Percentiles rank a stretch among this genome's conserved stretches.
Evolutionary conservation across 768 basidiomycete species (phyloP).

Genomic region (Lactarius evosmus): DNA sequence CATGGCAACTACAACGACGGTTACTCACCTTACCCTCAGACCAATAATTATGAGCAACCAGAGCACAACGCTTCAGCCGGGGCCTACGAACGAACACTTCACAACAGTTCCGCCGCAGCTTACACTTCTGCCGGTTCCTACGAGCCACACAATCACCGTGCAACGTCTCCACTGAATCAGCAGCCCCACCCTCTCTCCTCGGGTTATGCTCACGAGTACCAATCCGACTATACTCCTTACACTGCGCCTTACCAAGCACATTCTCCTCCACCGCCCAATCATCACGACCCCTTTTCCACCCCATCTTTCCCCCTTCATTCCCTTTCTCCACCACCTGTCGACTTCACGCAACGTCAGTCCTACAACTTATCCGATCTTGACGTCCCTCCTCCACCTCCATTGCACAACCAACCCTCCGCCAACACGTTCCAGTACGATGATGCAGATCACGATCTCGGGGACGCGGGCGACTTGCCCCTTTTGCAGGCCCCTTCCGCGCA

Average conservation of each 20-base stretch:
- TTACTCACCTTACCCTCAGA: constrained; percentile 48
- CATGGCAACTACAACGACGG: constrained; percentile 65
- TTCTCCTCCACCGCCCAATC: constrained; percentile 33
- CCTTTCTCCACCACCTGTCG: constrained; percentile 14
- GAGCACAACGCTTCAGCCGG: constrained; percentile 12
- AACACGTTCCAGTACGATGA: constrained; percentile 33
- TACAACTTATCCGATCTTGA: constrained; percentile 23
- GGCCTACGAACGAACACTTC: neutral
- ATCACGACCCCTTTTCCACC: constrained; percentile 20
- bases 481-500: constrained; percentile 35
- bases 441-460: constrained; percentile 36
- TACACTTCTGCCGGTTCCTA: constrained; percentile 16
- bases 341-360: neutral
- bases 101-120: neutral
- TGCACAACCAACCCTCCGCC: constrained; percentile 19
- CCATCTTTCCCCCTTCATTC: constrained; percentile 21
- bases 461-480: constrained; percentile 67
- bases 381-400: constrained; percentile 28
- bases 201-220: constrained; percentile 14
- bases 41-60: constrained; percentile 34
- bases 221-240: constrained; percentile 26
- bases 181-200: constrained; percentile 17
- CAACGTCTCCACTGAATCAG: constrained; percentile 35
- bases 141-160: constrained; percentile 37
- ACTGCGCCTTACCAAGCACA: constrained; percentile 23